These are phyloP conservation scores for Stevia rebaudiana DNA, from an alignment of 140 eudicot genomes.

Conservation along the genomic window DNA sequence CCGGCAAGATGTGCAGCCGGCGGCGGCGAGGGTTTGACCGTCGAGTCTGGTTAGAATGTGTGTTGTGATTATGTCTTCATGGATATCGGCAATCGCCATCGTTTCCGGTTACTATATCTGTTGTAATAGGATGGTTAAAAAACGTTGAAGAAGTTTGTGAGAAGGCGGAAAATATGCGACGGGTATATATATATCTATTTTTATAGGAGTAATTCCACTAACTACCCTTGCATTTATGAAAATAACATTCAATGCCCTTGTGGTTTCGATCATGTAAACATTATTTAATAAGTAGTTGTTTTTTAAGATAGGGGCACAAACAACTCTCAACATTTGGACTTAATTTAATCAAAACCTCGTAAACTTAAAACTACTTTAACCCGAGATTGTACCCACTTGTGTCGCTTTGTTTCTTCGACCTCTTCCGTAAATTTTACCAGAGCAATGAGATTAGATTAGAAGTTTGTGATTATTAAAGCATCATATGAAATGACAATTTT, in stretches of 20 bases:
- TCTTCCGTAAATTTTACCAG: too few species aligned
- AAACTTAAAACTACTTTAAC: too few species aligned
- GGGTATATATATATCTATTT: not conserved
- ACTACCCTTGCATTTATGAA: not conserved
- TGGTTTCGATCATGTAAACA: too few species aligned
- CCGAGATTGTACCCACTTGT: too few species aligned
- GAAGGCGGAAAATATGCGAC: not conserved
- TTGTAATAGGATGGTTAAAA: not conserved
- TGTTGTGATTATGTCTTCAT: conserved; percentile 45
- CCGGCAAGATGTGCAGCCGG: conserved; percentile 34
- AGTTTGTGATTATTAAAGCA: too few species aligned
- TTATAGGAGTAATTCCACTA: not conserved
- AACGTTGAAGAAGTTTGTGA: not conserved
- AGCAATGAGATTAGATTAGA: too few species aligned
- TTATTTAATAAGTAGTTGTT: too few species aligned
- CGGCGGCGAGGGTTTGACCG: conserved; percentile 51
- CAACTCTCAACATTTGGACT: too few species aligned
- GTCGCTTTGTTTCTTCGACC: too few species aligned
- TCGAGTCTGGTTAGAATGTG: conserved; percentile 67
- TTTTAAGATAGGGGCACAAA: too few species aligned
- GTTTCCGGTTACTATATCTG: not conserved
- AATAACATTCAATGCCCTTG: not conserved
- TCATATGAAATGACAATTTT: too few species aligned
- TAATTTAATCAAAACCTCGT: too few species aligned
- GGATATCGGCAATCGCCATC: conserved; percentile 37